Base-by-base conservation (phyloP, 148 eudicot species). In the Silene conica region DNA sequence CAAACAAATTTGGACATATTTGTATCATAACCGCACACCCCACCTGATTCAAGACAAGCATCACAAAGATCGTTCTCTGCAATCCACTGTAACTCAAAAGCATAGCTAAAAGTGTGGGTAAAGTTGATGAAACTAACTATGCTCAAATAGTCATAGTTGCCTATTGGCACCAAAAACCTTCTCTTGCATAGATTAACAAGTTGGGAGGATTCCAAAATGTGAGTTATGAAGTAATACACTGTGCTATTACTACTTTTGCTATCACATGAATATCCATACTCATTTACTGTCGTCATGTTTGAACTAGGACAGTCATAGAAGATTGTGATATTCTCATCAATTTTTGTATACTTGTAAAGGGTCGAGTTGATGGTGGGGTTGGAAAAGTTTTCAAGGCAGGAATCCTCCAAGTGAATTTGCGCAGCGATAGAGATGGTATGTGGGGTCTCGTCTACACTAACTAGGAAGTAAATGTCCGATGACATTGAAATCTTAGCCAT, bases 21-120 rank as follows among this genome's bases (percentile, higher is more conserved):
- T 46, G 72, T 25, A 26, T 79, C 23, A 12, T 50, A 78, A 23
- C 91, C 95, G 45, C 95, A 89, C 65, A 59, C 26, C 23, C 91
- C 91, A 5, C 88, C 85, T 8, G 84, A 79, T 25, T 2, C 6
- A 1, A 12, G 59, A 43, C 90, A 90, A 14, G 4, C 38, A 7
- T 22, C 26, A 28, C 92, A 90, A 1, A 0, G 6, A 0, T 34
- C 15, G 50, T 83, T 56, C 22, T 73, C 58, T 20, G 90, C 90
- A 2, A 55, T 22, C 90, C 88, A 83, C 38, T 19, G 1, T 56
- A 88, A 58, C 59, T 63, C 83, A 46, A 86, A 86, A 41, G 89
- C 89, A 54, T 12, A 43, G 0, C 12, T 15, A 1, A 88, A 68
- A 50, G 74, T 8, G 14, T 38, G 4, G 5, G 18, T 50, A 18